Conservation (phyloP, 306 rosid genomes). For the Medicago ruthenica region DNA sequence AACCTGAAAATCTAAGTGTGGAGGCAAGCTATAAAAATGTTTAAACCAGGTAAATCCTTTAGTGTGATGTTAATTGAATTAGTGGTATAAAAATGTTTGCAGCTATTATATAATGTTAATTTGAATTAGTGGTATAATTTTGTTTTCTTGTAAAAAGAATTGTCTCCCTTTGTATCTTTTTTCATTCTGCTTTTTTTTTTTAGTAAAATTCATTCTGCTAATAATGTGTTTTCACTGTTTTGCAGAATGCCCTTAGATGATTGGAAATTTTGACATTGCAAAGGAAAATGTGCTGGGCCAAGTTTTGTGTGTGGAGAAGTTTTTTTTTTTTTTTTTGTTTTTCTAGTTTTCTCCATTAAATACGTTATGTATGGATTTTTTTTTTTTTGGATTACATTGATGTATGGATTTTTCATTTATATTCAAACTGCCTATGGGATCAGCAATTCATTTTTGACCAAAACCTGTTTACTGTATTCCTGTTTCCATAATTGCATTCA, state of each 20-base stretch:
- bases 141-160: not conserved
- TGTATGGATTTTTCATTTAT: slow-evolving; percentile 3
- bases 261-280: not conserved
- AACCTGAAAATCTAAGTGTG: slow-evolving; percentile 57
- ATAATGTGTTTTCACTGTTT: slow-evolving; percentile 17
- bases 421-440: slow-evolving; percentile 30
- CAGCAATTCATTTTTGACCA: slow-evolving; percentile 37
- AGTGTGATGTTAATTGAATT: not conserved
- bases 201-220: not conserved
- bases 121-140: not conserved
- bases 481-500: slow-evolving; percentile 12
- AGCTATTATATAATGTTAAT: slow-evolving; percentile 3
- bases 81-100: not conserved
- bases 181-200: not conserved
- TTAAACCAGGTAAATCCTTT: slow-evolving; percentile 53
- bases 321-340: not conserved
- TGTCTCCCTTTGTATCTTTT: not conserved
- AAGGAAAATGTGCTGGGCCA: not conserved
- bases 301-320: slow-evolving; percentile 10
- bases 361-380: slow-evolving; percentile 7
- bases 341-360: slow-evolving; percentile 4
- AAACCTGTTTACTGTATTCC: not conserved
- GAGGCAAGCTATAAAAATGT: slow-evolving; percentile 49
- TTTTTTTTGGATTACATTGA: not conserved
- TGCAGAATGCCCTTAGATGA: not conserved